Evolutionary conservation across 768 basidiomycete genomes (phyloP).

Genomic region (Boletus tomentosulus): DNA sequence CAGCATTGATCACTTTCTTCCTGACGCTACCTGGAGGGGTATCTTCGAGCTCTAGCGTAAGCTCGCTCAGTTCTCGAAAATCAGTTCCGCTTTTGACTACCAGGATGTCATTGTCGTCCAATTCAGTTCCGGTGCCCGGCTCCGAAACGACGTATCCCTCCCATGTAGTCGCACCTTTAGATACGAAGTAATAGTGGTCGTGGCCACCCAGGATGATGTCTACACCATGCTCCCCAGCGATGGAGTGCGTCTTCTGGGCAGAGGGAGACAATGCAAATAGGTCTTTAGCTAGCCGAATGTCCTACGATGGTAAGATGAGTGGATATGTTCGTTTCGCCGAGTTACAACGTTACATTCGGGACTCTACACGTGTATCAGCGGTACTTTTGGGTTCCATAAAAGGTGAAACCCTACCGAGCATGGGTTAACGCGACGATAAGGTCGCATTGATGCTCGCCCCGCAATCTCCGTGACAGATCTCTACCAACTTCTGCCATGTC

Average conservation of each 20-base stretch:
- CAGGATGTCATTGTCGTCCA: slow-evolving; percentile 64
- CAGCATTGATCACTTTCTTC: slow-evolving; percentile 54
- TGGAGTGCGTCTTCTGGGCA: slow-evolving; percentile 40
- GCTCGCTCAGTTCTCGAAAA: slow-evolving; percentile 81
- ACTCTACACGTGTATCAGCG: slow-evolving; percentile 20
- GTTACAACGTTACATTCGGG: slow-evolving; percentile 24
- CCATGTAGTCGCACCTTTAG: slow-evolving; percentile 64
- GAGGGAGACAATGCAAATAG: slow-evolving; percentile 56
- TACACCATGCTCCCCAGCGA: slow-evolving; percentile 63
- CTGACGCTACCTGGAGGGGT: slow-evolving; percentile 62
- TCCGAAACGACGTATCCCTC: slow-evolving; percentile 53
- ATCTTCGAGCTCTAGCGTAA: slow-evolving; percentile 57
- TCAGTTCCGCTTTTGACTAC: slow-evolving; percentile 88
- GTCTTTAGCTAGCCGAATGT: slow-evolving; percentile 64
- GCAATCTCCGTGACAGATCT: slow-evolving; percentile 68
- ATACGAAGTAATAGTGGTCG: slow-evolving; percentile 78
- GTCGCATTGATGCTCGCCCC: slow-evolving; percentile 71
- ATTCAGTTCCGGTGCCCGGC: slow-evolving; percentile 60
- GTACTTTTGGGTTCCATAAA: not conserved
- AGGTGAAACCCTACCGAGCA: slow-evolving; percentile 46
- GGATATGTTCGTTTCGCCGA: not conserved
- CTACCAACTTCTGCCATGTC: slow-evolving; percentile 70
- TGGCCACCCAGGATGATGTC: slow-evolving; percentile 86
- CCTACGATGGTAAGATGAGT: slow-evolving; percentile 39
- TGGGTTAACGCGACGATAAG: slow-evolving; percentile 85